These are phyloP conservation scores for Penicillium fuscoglaucum DNA, from an alignment of 2,329 filamentous ascomycete genomes.

Conservation along the genomic window DNA sequence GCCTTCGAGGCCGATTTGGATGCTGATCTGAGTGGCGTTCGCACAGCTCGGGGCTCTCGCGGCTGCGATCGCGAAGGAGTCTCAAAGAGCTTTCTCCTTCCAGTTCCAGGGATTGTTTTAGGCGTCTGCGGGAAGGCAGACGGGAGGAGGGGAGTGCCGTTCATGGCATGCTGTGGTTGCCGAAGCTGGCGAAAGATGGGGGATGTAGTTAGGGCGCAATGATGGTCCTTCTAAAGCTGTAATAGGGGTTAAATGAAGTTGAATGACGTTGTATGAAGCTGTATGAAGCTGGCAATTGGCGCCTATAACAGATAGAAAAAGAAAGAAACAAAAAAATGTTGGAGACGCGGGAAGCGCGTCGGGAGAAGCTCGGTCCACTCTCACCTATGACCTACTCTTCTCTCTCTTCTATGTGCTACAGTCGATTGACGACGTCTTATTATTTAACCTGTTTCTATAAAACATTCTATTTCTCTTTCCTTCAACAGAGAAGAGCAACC, in stretches of 20 bases:
- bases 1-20: constrained; percentile 25
- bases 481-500: background rate
- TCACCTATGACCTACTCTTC: constrained; percentile 12
- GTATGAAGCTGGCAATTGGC: background rate
- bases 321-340: constrained; percentile 22
- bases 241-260: background rate
- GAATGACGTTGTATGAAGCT: background rate
- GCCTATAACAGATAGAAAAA: constrained; percentile 3
- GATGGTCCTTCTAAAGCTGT: background rate
- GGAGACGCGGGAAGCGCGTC: constrained; percentile 31
- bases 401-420: background rate
- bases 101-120: constrained; percentile 45
- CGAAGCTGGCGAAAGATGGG: constrained; percentile 9
- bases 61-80: constrained; percentile 29
- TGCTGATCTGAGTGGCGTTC: constrained; percentile 23
- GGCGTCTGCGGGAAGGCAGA: constrained; percentile 80
- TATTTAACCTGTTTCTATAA: background rate
- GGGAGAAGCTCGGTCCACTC: constrained; percentile 26
- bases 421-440: background rate
- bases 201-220: background rate
- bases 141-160: constrained; percentile 76
- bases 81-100: constrained; percentile 33
- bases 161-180: constrained; percentile 67
- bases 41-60: constrained; percentile 23
- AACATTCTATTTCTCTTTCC: background rate